phyloP scores from a whole-genome alignment of 177 flowering plant genomes.

The Vitis hybrid region DNA sequence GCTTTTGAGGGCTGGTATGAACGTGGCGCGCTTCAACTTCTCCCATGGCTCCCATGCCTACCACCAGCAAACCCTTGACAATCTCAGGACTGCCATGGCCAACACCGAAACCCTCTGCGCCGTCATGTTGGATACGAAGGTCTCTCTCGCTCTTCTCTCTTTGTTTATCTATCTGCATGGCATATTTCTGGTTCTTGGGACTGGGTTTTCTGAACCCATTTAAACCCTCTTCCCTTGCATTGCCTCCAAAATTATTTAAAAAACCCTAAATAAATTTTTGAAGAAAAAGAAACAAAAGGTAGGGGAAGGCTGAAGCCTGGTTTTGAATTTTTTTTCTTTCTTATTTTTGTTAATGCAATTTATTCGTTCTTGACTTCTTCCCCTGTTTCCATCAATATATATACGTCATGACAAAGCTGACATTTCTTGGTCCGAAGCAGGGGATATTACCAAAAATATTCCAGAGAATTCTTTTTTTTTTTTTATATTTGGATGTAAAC shows the following conservation, averaged over 20 bases:
- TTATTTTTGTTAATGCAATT: not conserved
- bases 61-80: conserved; percentile 67
- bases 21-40: conserved; percentile 73
- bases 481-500: not conserved
- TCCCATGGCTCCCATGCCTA: conserved; percentile 65
- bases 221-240: too few species aligned
- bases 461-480: not conserved
- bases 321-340: not conserved
- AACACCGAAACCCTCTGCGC: conserved; percentile 67
- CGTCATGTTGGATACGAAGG: conserved; percentile 78
- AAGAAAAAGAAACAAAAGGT: too few species aligned
- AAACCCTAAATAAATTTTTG: too few species aligned
- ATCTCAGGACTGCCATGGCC: conserved; percentile 57
- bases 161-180: not conserved
- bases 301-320: too few species aligned
- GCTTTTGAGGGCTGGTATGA: conserved; percentile 65
- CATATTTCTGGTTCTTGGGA: not conserved
- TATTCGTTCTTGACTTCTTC: too few species aligned
- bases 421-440: too few species aligned
- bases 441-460: too few species aligned
- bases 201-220: not conserved
- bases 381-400: too few species aligned
- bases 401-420: too few species aligned
- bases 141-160: not conserved
- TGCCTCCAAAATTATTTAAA: too few species aligned